Evolutionary conservation across 2,329 filamentous ascomycete genomes (phyloP), one percentile per base, ranked within the genome.

Genomic region (Hypoxylon sp.): DNA sequence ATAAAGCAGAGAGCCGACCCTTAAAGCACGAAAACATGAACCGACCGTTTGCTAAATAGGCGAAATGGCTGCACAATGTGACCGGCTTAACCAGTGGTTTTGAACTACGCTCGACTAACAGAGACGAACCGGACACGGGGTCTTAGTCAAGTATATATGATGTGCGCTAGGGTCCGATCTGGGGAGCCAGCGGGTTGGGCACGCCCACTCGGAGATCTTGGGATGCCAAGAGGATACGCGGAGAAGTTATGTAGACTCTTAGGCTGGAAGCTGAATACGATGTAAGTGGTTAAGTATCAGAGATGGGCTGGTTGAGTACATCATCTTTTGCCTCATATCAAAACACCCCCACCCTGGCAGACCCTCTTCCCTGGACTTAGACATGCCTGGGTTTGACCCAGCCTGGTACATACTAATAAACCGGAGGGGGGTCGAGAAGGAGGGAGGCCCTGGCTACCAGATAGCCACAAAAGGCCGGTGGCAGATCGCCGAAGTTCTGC

Each of bases 141-240:
- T 50, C 62, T 63, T 67, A 67, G 66, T 65, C 59, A 73, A 72
- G 74, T 73, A 70, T 71, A 72, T 73, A 53, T 71, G 70, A 75
- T 75, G 72, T 71, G 72, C 70, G 63, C 74, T 71, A 70, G 75
- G 74, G 73, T 75, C 53, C 60, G 71, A 76, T 75, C 74, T 74
- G 66, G 51, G 60, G 71, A 73, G 72, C 73, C 73, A 74, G 73
- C 74, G 72, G 73, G 73, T 68, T 74, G 74, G 75, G 69, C 68
- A 70, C 62, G 70, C 71, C 70, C 70, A 70, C 67, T 70, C 67
- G 60, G 59, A 70, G 74, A 76, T 76, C 75, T 73, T 68, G 66
- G 68, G 46, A 65, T 36, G 65, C 67, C 67, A 67, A 68, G 67
- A 63, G 28, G 43, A 48, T 62, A 68, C 43, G 60, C 63, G 60